phyloP scores from a whole-genome alignment of 768 basidiomycete genomes.

The Serendipita sp. region DNA sequence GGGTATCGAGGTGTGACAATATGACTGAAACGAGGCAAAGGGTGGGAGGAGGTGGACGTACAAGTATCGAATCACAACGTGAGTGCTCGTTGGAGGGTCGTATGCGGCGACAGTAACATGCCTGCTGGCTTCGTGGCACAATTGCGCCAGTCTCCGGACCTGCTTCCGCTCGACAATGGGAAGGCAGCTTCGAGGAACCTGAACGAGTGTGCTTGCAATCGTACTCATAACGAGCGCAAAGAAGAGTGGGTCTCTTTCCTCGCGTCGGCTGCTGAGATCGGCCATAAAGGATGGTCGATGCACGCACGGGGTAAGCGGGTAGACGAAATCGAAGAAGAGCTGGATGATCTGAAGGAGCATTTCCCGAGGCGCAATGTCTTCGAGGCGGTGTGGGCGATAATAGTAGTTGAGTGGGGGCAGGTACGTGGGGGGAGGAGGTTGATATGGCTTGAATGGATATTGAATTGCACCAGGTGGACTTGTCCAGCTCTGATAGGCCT shows the following conservation, averaged over 20 bases:
- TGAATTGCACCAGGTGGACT: not conserved
- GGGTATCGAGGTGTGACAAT: constrained; percentile 17
- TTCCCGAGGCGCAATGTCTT: constrained; percentile 68
- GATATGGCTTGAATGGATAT: constrained; percentile 40
- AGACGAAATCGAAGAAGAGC: constrained; percentile 88
- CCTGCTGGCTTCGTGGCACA: constrained; percentile 67
- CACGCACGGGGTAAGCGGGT: constrained; percentile 77
- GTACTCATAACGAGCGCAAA: constrained; percentile 84
- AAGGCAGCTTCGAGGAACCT: constrained; percentile 76
- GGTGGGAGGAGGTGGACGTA: constrained; percentile 25
- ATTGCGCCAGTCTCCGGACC: constrained; percentile 70
- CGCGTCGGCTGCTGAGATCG: constrained; percentile 63
- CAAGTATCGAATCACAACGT: constrained; percentile 83
- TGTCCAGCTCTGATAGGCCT: constrained; percentile 3
- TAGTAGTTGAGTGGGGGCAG: constrained; percentile 53
- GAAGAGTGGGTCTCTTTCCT: constrained; percentile 81
- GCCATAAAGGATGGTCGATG: constrained; percentile 87
- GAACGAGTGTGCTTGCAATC: constrained; percentile 73
- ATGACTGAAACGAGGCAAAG: not conserved
- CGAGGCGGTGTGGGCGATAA: constrained; percentile 59
- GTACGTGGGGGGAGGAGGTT: constrained; percentile 22
- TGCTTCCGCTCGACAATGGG: constrained; percentile 65
- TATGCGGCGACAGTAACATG: constrained; percentile 68
- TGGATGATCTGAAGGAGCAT: constrained; percentile 69
- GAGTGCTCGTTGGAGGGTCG: constrained; percentile 70